phyloP scores from a whole-genome alignment of 176 grass and related monocot species.

The Saccharum spontaneum region DNA sequence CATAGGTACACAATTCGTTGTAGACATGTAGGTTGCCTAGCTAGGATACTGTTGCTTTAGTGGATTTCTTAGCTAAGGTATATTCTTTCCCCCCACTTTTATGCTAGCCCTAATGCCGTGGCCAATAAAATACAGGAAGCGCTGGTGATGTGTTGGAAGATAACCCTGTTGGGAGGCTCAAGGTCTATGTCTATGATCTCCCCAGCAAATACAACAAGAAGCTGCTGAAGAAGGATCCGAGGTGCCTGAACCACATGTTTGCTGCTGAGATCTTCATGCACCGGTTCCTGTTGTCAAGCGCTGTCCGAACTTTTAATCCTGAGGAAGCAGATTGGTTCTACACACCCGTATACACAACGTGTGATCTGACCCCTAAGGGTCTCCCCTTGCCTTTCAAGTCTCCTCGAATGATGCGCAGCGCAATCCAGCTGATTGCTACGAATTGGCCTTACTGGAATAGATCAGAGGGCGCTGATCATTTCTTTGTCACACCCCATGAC shows the following conservation, averaged over 20 bases:
- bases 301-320: conserved; percentile 77
- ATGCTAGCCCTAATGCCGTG: conserved; percentile 21
- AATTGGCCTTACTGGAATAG: conserved; percentile 92
- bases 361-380: conserved; percentile 74
- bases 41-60: conserved; percentile 3
- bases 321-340: conserved; percentile 95
- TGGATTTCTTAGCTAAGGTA: conserved; percentile 5
- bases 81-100: conserved; percentile 35
- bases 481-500: conserved; percentile 92
- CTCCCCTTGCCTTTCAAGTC: conserved; percentile 84
- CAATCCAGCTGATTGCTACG: conserved; percentile 69
- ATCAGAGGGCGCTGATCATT: conserved; percentile 89
- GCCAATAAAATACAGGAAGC: conserved; percentile 60
- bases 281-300: conserved; percentile 70
- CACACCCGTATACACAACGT: conserved; percentile 79
- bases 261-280: conserved; percentile 94
- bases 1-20: not conserved
- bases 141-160: conserved; percentile 85
- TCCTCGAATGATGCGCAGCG: conserved; percentile 83
- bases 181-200: conserved; percentile 86
- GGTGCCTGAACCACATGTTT: conserved; percentile 96
- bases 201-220: conserved; percentile 93
- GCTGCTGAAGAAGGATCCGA: conserved; percentile 70
- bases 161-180: conserved; percentile 76
- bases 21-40: conserved; percentile 21